Percentiles rank a stretch among this genome's conserved stretches.
Conservation (phyloP, 2,329 filamentous ascomycete genomes). For the Colletotrichum tropicicola region DNA sequence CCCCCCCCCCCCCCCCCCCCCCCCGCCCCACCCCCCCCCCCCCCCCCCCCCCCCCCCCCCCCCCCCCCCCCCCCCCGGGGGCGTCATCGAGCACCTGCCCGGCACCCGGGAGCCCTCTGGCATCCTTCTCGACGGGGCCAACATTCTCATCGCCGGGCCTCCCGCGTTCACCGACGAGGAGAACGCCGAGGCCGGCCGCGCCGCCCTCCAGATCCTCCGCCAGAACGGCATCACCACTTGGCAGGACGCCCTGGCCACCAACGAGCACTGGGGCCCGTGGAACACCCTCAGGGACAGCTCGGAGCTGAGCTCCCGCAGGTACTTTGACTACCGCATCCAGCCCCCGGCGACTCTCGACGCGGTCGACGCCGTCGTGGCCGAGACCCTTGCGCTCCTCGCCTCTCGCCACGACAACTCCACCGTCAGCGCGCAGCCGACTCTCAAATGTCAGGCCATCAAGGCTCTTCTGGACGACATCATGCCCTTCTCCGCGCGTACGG, state of each 20-base stretch:
- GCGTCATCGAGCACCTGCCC: constrained; percentile 34
- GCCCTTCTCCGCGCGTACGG: constrained; percentile 37
- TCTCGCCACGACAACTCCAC: constrained; percentile 28
- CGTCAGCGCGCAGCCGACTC: constrained; percentile 30
- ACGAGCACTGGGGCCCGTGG: constrained; percentile 9
- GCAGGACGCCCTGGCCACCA: constrained; percentile 35
- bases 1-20: too few relatives aligned
- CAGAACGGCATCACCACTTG: constrained; percentile 39
- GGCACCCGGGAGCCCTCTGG: constrained; percentile 37
- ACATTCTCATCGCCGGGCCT: constrained; percentile 33
- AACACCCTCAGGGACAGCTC: constrained; percentile 30
- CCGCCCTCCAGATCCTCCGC: constrained; percentile 37
- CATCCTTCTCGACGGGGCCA: constrained; percentile 35
- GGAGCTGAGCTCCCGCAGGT: constrained; percentile 34
- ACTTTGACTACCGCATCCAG: constrained; percentile 38
- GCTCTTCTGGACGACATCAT: constrained; percentile 38
- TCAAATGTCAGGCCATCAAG: constrained; percentile 40
- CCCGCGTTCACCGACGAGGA: constrained; percentile 31
- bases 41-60: too few relatives aligned
- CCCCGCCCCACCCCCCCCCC: too few relatives aligned
- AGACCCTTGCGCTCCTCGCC: constrained; percentile 15
- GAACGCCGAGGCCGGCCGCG: constrained; percentile 33
- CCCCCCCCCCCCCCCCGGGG: constrained; percentile 33
- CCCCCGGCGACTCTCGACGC: constrained; percentile 29
- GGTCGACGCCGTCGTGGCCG: constrained; percentile 29